Evolutionary conservation across 305 asterid genomes (phyloP), one percentile per base, ranked within the genome.

Genomic region (Galium porrigens): DNA sequence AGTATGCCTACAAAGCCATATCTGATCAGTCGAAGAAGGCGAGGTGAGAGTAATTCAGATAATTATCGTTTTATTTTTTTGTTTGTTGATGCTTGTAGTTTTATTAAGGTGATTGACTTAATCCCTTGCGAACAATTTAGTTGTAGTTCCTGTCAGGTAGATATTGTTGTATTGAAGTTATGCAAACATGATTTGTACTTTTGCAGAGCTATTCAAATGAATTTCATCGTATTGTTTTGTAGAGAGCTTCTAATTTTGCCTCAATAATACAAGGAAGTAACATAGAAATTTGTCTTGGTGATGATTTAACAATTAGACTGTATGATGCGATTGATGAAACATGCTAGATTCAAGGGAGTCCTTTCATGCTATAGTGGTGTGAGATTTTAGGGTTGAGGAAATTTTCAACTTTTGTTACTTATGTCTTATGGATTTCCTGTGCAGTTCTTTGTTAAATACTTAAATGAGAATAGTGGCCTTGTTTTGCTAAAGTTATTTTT

Each of bases 21-120:
- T 78, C 89, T 55, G 95, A 89, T 69, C 89, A 85, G 78, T 73
- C 66, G 77, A 92, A 86, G 86, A 87, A 83, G 77, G 84, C 91
- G 72, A 84, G 99, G 99, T 92, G 76, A 70, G 53, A 56, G 41
- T 46, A 58, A 54, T 75, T 18, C 57, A 63, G 53, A 51, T 67
- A 57, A 55, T 18, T 51, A 32, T 14, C 10, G 8, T 14, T 56
- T 70, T 2, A 1, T 63, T 20, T 49, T 10, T 10, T 37, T 30
- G 42, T 20, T 56, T 41, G 8, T 20, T 14, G 55, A 15, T 3
- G 41, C 25, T 12, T 51, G 48, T 56, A 27, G 58, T n/a, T 42
- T 6, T 72, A 41, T 41, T 14, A 49, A 12, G 18, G 27, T 62
- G 20, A 37, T 52, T 39, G 37, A 18, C 27, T 36, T 15, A 22